Conservation (phyloP, 441 rosid species). For the Syzygium syzygioides region DNA sequence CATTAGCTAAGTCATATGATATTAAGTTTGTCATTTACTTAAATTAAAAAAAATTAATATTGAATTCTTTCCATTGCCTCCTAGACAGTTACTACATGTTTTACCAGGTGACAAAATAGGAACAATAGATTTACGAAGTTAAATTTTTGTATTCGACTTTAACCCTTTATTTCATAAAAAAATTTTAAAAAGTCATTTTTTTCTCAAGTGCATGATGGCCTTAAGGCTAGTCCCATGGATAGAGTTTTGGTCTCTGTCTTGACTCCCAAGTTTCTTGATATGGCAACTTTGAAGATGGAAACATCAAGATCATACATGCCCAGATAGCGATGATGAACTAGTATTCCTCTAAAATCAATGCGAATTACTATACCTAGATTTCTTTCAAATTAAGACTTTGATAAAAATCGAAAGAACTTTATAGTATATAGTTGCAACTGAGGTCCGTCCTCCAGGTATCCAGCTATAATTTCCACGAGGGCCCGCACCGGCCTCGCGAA, state of each 20-base stretch:
- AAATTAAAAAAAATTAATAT: fast-evolving
- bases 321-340: background rate
- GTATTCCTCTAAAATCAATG: background rate
- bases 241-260: background rate
- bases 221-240: background rate
- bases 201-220: background rate
- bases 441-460: background rate
- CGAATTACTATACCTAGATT: background rate
- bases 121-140: fast-evolving
- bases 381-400: background rate
- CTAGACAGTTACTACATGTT: background rate
- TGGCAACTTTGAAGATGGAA: background rate
- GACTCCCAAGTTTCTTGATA: background rate
- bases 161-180: background rate
- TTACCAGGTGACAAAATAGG: background rate
- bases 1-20: too few species aligned
- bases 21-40: background rate
- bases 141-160: background rate
- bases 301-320: background rate
- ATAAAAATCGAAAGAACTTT: background rate
- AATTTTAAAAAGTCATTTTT: background rate
- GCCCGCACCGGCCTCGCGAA: background rate
- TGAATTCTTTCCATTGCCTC: background rate
- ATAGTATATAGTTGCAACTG: background rate
- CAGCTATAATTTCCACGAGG: background rate